phyloP scores from a whole-genome alignment of 768 basidiomycete species.

The Podaxis sp. region DNA sequence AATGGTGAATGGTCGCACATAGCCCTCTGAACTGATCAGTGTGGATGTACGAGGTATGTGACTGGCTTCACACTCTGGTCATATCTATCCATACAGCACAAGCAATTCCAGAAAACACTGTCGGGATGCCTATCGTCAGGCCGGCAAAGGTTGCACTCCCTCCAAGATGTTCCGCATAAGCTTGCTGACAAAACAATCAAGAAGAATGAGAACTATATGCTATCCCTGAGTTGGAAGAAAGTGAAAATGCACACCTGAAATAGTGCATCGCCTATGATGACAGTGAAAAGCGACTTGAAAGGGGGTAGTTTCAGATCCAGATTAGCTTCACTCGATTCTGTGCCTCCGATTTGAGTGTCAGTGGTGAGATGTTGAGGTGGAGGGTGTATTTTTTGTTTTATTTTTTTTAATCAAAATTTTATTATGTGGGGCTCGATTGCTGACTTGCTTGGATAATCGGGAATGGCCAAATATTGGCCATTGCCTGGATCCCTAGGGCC shows the following conservation, averaged over 20 bases:
- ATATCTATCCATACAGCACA: conserved; percentile 48
- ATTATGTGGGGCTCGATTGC: too few species aligned
- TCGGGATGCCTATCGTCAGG: conserved; percentile 64
- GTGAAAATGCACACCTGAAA: conserved; percentile 21
- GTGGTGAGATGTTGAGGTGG: neutral
- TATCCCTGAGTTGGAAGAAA: neutral
- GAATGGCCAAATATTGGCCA: too few species aligned
- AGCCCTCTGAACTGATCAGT: conserved; percentile 38
- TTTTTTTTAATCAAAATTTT: too few species aligned
- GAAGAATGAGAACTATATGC: conserved; percentile 57
- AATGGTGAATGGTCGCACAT: conserved; percentile 49
- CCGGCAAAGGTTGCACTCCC: conserved; percentile 71
- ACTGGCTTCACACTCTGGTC: conserved; percentile 43
- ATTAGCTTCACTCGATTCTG: conserved; percentile 8
- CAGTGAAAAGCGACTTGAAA: conserved; percentile 21
- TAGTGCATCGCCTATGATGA: conserved; percentile 25
- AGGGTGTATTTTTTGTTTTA: neutral
- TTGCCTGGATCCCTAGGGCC: too few species aligned
- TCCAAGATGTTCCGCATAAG: conserved; percentile 58
- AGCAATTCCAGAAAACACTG: conserved; percentile 52
- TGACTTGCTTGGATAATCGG: too few species aligned
- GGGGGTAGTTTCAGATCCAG: conserved; percentile 24
- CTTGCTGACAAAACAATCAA: conserved; percentile 65
- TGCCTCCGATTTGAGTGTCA: neutral
- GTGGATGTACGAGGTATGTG: neutral